phyloP scores from a whole-genome alignment of 1,284 basidiomycete genomes.

The Pyrrhoderma lamaoense region DNA sequence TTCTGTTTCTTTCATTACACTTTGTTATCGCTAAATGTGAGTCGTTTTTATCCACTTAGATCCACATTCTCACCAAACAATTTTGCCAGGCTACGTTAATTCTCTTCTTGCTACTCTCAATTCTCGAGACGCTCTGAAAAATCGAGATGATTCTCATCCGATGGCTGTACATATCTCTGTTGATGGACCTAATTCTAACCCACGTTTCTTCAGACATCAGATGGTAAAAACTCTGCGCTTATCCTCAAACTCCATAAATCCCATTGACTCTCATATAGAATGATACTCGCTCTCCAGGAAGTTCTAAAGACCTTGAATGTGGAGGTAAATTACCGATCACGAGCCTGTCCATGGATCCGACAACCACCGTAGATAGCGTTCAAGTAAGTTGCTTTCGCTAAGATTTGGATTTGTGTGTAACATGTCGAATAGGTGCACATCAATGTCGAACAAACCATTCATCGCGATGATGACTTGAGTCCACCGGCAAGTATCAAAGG shows the following conservation, averaged over 20 bases:
- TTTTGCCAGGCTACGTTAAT: conserved; percentile 15
- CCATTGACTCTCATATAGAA: not conserved
- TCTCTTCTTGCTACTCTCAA: conserved; percentile 18
- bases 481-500: conserved; percentile 9
- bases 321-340: not conserved
- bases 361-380: conserved; percentile 11
- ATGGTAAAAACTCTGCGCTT: not conserved
- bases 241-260: not conserved
- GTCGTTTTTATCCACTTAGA: not conserved
- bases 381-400: conserved; percentile 10
- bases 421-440: conserved; percentile 11
- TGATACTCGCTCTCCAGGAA: not conserved
- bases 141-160: conserved; percentile 14
- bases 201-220: conserved; percentile 8
- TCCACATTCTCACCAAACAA: not conserved
- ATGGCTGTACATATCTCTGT: conserved; percentile 18
- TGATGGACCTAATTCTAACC: conserved; percentile 10
- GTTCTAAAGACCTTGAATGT: not conserved
- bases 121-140: conserved; percentile 13
- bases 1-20: conserved; percentile 17
- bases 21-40: conserved; percentile 18
- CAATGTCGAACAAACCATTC: conserved; percentile 17
- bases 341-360: not conserved
- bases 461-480: conserved; percentile 14
- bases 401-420: not conserved